Evolutionary conservation across 1,284 basidiomycete species (phyloP), one percentile per base, ranked within the genome.

Genomic region (Paramarasmius palmivorus): DNA sequence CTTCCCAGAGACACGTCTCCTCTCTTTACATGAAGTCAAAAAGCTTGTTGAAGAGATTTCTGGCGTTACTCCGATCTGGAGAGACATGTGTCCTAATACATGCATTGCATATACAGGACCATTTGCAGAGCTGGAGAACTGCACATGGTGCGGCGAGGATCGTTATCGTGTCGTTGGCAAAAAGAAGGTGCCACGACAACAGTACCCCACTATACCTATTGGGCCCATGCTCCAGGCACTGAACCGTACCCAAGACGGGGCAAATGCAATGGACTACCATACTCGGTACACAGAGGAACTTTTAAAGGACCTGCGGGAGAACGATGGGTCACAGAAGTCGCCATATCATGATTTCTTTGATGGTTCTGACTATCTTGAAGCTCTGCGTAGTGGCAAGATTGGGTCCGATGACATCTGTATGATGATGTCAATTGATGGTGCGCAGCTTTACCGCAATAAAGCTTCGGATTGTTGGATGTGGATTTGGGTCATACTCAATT

Each of bases 31-130:
- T 37, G 36, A 37, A 4, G 36, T 37, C 2, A 37, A 37, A 17
- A 17, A 14, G 2, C 36, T 14, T 4, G 2, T 37, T 37, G 4
- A 48, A 0, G 42, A 65, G 20, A 48, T 73, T 1, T 69, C 55
- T 25, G 69, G 71, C 2, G 56, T 75, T 5, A 38, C 50, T 7
- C 53, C 65, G 0, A 64, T 74, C 14, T 15, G 57, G 0, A 23
- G 64, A 8, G 63, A 73, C 46, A 75, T 75, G 71, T 74, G 73
- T 49, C 38, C 54, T 2, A 66, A 71, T 26, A 56, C 64, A 0
- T 76, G 73, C 49, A 49, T 66, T 9, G 70, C 67, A 4, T 75
- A 63, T 49, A 71, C 70, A 1, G 70, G 73, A 0, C 69, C 68
- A 1, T 68, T 63, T 29, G 8, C 34, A 0, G 22, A 61, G 0